Base-by-base conservation (phyloP, 176 grass and related monocot species). In the Juncus inflexus region DNA sequence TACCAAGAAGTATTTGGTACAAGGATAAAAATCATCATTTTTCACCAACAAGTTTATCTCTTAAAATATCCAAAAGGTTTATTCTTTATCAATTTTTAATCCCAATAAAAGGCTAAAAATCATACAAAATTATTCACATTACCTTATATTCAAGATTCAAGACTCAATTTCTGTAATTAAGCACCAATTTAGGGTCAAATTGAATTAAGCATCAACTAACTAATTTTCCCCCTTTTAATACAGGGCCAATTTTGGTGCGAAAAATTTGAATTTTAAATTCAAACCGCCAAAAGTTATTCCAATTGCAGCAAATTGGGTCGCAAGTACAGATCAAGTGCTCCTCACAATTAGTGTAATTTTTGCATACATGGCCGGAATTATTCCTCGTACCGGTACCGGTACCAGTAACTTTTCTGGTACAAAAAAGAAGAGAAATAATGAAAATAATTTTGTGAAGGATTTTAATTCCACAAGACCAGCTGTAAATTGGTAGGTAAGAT, bases 401-500 rank as follows among this genome's bases (percentile, higher is more conserved):
- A 40, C 40, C 3, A 14, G 42, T 36, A 15, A 7, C 53, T 42
- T 45, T 10, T 74, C 79, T 80, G 40, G 58, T 7, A 50, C 66
- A 11, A 39, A 74, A 37, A 64, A 69, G 41, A 54, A 76, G 40
- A 50, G 1, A 35, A 42, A 52, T 61, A 59, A 38, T 78, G 79
- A 68, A 52, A 65, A 61, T 45, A 64, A 13, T 45, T 5, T 15
- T 49, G 37, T 47, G 7, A 69, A 81, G 61, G 35, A 61, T 52
- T 19, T 55, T 60, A 49, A 66, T 80, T 61, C 42, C 59, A 56
- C 76, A 64, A 77, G 43, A 42, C 63, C 76, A 38, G 74, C 74
- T 70, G 64, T 78, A 79, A 77, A 86, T 28, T 89, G 94, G 94
- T 91, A 91, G 92, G 92, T 97, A 97, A 97, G 92, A 86, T 28